Base-by-base conservation (phyloP, 306 rosid species). In the Cicer bijugum region DNA sequence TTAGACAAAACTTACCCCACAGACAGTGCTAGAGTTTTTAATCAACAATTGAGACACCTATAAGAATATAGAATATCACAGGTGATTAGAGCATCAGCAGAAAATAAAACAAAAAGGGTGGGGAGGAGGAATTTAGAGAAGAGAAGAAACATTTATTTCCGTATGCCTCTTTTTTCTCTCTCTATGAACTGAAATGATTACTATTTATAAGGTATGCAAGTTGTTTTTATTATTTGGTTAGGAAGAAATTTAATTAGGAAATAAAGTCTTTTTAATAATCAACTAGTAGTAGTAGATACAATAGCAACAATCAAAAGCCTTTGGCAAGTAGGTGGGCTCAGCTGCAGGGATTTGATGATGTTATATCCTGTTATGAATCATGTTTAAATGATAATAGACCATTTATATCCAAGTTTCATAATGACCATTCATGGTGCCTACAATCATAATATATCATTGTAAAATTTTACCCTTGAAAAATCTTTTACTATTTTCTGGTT, bases 11-110 rank as follows among this genome's bases (percentile, higher is more conserved):
- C 98, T 88, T 75, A 94, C 96, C 98, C 98, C 99, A 44, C 81
- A 35, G 64, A 86, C 91, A 71, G 84, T 84, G 74, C 88, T 87
- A 52, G 87, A 72, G 79, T 91, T 87, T 70, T 84, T 88, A 45
- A 91, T 78, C 89, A 89, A 70, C 80, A 89, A 80, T 61, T 82
- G 85, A 69, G 91, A 83, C 74, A 94, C 99, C 99, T 94, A 62
- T 14, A 68, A 84, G 57, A 82, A 39, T 10, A 53, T 23, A 72
- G 35, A 65, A 51, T 44, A 38, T 10, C 19, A 59, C 57, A 8
- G 37, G 14, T 39, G 35, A 20, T 81, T 71, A 71, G 74, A 75
- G 61, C 64, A 33, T 10, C 35, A 5, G 17, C 74, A 16, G 28
- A 59, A 63, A 69, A 23, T 17, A 33, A 12, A 23, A 8, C 15